Evolutionary conservation across 352 stramenopile genomes (phyloP), one percentile per base, ranked within the genome.

Genomic region (Phytophthora boehmeriae): DNA sequence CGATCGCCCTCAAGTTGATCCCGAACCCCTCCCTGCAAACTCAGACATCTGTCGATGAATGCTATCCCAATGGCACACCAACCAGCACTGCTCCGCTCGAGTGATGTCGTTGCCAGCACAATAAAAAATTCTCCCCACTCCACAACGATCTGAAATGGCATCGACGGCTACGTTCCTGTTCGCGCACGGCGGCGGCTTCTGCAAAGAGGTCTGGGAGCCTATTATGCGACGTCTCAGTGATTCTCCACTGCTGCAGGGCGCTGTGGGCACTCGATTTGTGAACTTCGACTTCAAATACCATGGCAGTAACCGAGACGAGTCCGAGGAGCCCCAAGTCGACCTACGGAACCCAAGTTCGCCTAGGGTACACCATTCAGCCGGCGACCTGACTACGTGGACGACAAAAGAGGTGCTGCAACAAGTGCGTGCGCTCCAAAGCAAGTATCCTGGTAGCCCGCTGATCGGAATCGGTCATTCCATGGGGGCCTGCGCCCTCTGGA

Each of bases 381-480:
- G 53, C 5, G 43, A 72, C 25, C 60, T 61, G 41, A 48, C 49
- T n/a, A 49, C 30, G 13, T 77, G 67, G 67, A 52, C 56, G 1
- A 47, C 50, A 2, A 59, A 32, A 0, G 59, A 69, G 11, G 49
- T 71, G 32, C 41, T 66, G 0, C 17, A 39, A 1, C 54, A 58
- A 44, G 65, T 78, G 14, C 30, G 30, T 4, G 20, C 30, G 27
- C 23, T 75, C 8, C 46, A 69, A 34, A 49, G 16, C 8, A 27
- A 59, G 17, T 41, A 68, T 8, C 57, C 63, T n/a, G 53, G 58
- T 9, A 22, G 44, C n/a, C 39, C 23, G 11, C 6, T 78, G 36
- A 78, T 80, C 20, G 72, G 68, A 39, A 63, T 80, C 20, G 68
- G 72, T 2, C 72, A 80, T 35, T 80, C 72, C 0, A 75, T 78